Evolutionary conservation across 306 rosid species (phyloP), one percentile per base, ranked within the genome.

Genomic region (Coriaria nepalensis): DNA sequence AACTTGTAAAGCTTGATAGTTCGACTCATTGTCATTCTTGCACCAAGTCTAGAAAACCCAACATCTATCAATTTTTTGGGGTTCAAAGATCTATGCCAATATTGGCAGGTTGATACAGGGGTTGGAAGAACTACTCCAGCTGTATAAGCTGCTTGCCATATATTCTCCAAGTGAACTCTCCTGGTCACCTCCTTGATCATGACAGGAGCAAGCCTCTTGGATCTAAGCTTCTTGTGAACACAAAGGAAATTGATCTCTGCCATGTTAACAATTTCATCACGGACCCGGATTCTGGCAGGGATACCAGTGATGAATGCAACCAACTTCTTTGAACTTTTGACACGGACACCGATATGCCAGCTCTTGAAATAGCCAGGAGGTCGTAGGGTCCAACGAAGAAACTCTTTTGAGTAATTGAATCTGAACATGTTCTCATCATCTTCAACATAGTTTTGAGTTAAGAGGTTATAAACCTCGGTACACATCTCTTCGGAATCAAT

Each of bases 131-230:
- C 62, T 44, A 88, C 93, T 63, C 97, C 95, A 6, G 97, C 97
- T 6, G 97, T 88, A 59, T 88, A 88, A 44, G 95, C 86, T 7
- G 97, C 96, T 67, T 88, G 96, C 88, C 88, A 83, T 43, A 83
- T 83, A 56, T 83, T 78, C 75, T 88, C 96, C 83, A 83, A 57
- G 72, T 83, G 95, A 62, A 88, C 96, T 77, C 96, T 78, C 69
- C 96, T 68, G 15, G 96, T 88, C 38, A 88, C 96, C 77, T 88
- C 96, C 76, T 88, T 88, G 69, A 88, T 88, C 97, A 88, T 88
- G 41, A 88, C 95, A 43, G 97, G 97, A 6, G 95, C 97, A 57
- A 88, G 95, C 68, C 97, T 81, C 78, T 88, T 88, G 0, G 95
- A 83, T 57, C 96, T 76, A 37, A 87, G 96, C 74, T 80, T 87